Conservation (phyloP, 129 eudicot genomes). For the Daucus carota region DH1_v3.0 NC_030381.2:55850501-55851000, state of each 20-base stretch:
- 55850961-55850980: conserved; percentile 2
- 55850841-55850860: conserved; percentile 10
- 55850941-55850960: conserved; percentile 15
- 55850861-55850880: conserved; percentile 23
- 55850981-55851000: neutral
- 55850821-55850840: neutral
- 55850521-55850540: neutral
- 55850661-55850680: no score
- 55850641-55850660: no score
- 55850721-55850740: neutral
- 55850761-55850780: neutral
- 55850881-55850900: conserved; percentile 26
- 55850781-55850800: neutral
- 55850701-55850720: neutral
- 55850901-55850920: conserved; percentile 20
- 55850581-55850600: neutral
- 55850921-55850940: conserved; percentile 36
- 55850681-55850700: neutral
- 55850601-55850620: neutral
- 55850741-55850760: neutral
- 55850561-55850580: no score
- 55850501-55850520: neutral
- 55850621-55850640: neutral
- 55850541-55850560: neutral
- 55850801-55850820: neutral